phyloP scores from a whole-genome alignment of 2,329 filamentous ascomycete genomes.

The Aureobasidium sp. region DNA sequence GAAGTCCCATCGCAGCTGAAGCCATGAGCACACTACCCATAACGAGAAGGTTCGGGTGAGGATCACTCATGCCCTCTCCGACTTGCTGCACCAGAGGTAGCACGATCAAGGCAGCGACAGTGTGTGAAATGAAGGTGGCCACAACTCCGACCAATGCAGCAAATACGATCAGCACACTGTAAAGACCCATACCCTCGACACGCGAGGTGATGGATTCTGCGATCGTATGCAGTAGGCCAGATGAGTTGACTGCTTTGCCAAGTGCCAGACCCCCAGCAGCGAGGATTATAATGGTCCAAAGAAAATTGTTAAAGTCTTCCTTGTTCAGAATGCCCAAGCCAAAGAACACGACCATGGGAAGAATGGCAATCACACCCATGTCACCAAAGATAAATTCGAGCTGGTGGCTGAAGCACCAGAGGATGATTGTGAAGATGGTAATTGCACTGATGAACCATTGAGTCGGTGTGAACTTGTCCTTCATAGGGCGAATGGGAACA shows the following conservation, averaged over 20 bases:
- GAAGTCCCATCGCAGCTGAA: conserved; percentile 92
- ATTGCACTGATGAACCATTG: conserved; percentile 90
- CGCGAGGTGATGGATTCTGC: conserved; percentile 65
- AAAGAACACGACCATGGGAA: conserved; percentile 93
- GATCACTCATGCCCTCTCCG: conserved; percentile 75
- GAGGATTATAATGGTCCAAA: conserved; percentile 99
- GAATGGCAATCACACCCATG: conserved; percentile 97
- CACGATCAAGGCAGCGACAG: conserved; percentile 90
- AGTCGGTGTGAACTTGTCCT: conserved; percentile 77
- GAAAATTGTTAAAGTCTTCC: conserved; percentile 99
- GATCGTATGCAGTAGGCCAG: conserved; percentile 83
- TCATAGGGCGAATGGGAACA: conserved; percentile 82
- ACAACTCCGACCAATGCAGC: conserved; percentile 78
- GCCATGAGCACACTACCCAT: conserved; percentile 97
- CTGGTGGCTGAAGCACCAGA: conserved; percentile 91
- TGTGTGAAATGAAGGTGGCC: conserved; percentile 96
- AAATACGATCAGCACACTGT: conserved; percentile 81
- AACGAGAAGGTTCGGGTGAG: conserved; percentile 88
- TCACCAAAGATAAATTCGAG: conserved; percentile 85
- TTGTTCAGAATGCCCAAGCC: conserved; percentile 94
- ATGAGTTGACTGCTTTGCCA: conserved; percentile 89
- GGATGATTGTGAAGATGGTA: conserved; percentile 72
- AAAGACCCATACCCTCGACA: conserved; percentile 74
- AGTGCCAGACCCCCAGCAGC: conserved; percentile 88
- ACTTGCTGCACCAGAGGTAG: conserved; percentile 84